Evolutionary conservation across 768 basidiomycete species (phyloP).

Genomic region (Cyclocybe aegerita): DNA sequence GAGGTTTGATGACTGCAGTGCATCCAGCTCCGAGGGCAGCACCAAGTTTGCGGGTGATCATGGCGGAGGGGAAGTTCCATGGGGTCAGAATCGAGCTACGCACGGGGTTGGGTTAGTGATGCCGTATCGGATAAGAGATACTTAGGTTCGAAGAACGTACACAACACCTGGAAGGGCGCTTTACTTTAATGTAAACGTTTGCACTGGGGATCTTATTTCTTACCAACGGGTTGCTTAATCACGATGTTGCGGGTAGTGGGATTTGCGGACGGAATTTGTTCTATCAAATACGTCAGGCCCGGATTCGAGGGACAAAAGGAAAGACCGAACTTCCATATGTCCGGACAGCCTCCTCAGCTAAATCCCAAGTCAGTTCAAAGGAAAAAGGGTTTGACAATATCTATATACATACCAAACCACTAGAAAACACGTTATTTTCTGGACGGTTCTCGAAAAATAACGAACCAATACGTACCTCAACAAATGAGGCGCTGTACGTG

Average conservation of each 20-base stretch:
- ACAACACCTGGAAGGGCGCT: slow-evolving; percentile 32
- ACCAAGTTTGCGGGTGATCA: slow-evolving; percentile 90
- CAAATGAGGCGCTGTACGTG: slow-evolving; percentile 79
- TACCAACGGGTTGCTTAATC: slow-evolving; percentile 91
- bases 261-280: slow-evolving; percentile 78
- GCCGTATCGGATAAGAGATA: neutral
- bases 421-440: slow-evolving; percentile 22
- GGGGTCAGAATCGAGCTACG: slow-evolving; percentile 76
- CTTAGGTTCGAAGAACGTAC: slow-evolving; percentile 23
- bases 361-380: slow-evolving; percentile 10
- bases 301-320: neutral
- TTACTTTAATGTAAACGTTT: neutral
- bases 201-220: slow-evolving; percentile 17
- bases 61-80: slow-evolving; percentile 95
- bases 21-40: slow-evolving; percentile 95
- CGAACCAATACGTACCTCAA: slow-evolving; percentile 54
- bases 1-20: slow-evolving; percentile 92
- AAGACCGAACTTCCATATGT: slow-evolving; percentile 74
- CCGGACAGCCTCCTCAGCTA: slow-evolving; percentile 90
- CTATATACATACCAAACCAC: slow-evolving; percentile 72
- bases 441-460: neutral
- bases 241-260: slow-evolving; percentile 77
- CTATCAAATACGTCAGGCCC: slow-evolving; percentile 32
- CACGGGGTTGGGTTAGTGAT: slow-evolving; percentile 3
- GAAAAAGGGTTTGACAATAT: neutral